These are phyloP conservation scores for Aegle marmelos DNA, from an alignment of 345 rosid species.

Conservation along the genomic window DNA sequence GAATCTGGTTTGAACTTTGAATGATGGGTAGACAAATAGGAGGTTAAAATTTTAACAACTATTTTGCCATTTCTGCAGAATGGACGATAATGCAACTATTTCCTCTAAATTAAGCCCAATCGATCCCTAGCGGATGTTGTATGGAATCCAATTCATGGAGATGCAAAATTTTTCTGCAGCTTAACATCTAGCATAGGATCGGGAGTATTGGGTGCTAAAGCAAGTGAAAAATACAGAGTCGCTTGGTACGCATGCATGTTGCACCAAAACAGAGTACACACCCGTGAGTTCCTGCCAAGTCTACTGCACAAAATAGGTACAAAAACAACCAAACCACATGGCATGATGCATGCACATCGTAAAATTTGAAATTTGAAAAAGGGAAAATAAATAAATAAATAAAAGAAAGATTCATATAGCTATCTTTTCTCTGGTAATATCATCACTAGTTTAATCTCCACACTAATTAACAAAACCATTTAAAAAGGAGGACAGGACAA, in stretches of 20 bases:
- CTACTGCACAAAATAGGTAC: slow-evolving; percentile 13
- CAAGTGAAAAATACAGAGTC: not conserved
- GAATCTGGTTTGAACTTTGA: not conserved
- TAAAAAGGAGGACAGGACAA: not conserved
- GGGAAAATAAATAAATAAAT: not conserved
- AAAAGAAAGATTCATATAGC: not conserved
- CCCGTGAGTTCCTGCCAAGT: slow-evolving; percentile 17
- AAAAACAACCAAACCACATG: slow-evolving; percentile 25
- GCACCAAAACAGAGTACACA: slow-evolving; percentile 15
- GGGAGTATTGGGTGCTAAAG: not conserved
- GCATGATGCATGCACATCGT: slow-evolving; percentile 8
- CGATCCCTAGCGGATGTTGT: not conserved
- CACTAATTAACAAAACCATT: slow-evolving; percentile 4
- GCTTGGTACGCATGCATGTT: not conserved
- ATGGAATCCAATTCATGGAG: not conserved
- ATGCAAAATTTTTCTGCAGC: not conserved
- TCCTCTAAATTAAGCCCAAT: not conserved
- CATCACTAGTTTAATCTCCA: slow-evolving; percentile 7
- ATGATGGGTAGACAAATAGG: not conserved
- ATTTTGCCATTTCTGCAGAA: not conserved
- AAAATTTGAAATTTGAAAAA: not conserved
- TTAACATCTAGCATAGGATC: not conserved
- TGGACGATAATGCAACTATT: not conserved
- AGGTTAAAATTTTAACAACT: not conserved
- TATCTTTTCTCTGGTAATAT: slow-evolving; percentile 10